phyloP scores from a whole-genome alignment of 352 stramenopile genomes.

The Globisporangium spinosum region DNA sequence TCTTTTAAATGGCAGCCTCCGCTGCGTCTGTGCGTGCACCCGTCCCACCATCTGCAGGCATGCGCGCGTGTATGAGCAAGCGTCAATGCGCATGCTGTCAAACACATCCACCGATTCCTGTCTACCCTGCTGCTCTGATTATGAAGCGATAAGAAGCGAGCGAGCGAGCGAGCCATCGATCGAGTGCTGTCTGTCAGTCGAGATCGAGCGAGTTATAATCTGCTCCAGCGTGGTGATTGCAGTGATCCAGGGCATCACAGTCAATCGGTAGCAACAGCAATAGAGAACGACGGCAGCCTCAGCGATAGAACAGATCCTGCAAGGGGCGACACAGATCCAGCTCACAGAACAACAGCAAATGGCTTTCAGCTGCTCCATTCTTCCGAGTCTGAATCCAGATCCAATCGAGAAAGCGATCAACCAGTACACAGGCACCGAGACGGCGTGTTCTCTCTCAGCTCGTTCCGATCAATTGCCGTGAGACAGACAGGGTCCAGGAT shows the following conservation, averaged over 20 bases:
- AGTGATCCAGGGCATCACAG: background rate
- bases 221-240: background rate
- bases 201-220: background rate
- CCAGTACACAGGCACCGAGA: background rate
- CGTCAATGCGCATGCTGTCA: background rate
- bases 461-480: background rate
- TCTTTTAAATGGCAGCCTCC: background rate
- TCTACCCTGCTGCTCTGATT: background rate
- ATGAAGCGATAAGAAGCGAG: background rate
- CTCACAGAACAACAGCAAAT: background rate
- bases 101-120: background rate
- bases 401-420: background rate
- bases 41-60: background rate
- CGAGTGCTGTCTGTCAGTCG: background rate
- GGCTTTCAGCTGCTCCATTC: background rate
- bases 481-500: conserved; percentile 4
- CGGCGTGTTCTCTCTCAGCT: background rate
- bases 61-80: background rate
- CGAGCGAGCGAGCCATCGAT: background rate
- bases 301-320: too few relatives aligned
- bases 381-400: background rate
- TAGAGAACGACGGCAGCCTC: background rate
- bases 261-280: background rate
- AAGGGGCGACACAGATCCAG: background rate
- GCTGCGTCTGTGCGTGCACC: background rate